Evolutionary conservation across 495 filamentous ascomycete species (phyloP), one percentile per base, ranked within the genome.

Genomic region (Xeromyces bisporus): DNA sequence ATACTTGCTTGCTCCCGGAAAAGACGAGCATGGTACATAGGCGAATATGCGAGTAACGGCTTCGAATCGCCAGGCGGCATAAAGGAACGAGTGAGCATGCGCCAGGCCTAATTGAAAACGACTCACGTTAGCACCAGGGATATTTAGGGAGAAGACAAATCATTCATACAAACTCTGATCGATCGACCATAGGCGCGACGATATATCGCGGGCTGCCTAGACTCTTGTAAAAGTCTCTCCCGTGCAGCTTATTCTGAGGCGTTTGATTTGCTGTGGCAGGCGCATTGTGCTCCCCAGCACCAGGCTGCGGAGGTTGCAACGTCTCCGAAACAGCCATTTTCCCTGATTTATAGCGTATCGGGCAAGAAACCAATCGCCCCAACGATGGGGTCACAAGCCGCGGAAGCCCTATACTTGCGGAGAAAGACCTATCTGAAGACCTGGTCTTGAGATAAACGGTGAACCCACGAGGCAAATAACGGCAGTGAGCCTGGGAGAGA

Each of bases 141-240:
- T 20, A 20, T 2, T 1, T 20, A n/a, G 15, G 18, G 25, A 13
- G 28, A 26, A 35, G 9, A 15, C 16, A 39, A 34, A 33, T 17
- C 21, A 61, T n/a, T n/a, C 76, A 37, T 64, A 93, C 87, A 59
- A 93, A 92, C 60, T 97, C 91, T 3, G 84, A 93, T 47, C 93
- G 79, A 41, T 96, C 89, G 13, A 99, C 89, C 89, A 99, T 99
- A 18, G 89, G 89, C 20, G 89, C 89, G 16, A 99, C 67, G 24
- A 96, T 69, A 39, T 79, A 74, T 46, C 80, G 91, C 0, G 89
- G 89, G 34, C 76, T 83, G 8, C 91, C 89, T 33, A 99, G 71
- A 42, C 79, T 89, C 51, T 92, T 72, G 44, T 93, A 97, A 51
- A 97, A 93, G 20, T 77, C 76, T 12, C 91, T 66, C 4, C 89